Percentiles rank a stretch among this genome's conserved stretches.
Conservation (phyloP, 345 rosid genomes). For the Eutrema heterophyllum region DNA sequence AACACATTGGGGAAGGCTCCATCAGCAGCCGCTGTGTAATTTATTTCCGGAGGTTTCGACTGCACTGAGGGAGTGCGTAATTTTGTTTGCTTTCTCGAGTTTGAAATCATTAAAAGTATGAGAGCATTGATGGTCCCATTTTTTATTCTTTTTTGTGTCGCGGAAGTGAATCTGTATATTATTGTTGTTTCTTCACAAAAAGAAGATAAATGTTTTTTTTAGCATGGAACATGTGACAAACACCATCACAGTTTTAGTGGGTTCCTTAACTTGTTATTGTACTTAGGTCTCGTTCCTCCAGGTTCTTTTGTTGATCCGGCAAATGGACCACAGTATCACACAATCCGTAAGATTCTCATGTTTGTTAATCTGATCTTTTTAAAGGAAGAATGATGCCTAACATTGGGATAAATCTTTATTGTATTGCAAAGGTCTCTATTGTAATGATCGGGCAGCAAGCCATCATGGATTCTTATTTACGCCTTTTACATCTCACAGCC, state of each 20-base stretch:
- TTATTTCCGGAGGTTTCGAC: background rate
- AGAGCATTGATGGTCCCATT: background rate
- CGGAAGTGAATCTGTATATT: slow-evolving; percentile 11
- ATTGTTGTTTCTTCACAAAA: background rate
- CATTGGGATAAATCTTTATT: slow-evolving; percentile 4
- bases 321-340: slow-evolving; percentile 97
- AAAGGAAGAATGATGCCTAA: background rate
- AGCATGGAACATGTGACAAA: background rate
- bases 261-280: slow-evolving; percentile 52
- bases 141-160: background rate
- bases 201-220: background rate
- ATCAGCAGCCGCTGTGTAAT: slow-evolving; percentile 35
- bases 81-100: background rate
- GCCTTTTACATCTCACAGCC: slow-evolving; percentile 93
- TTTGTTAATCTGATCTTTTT: background rate
- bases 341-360: slow-evolving; percentile 62
- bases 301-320: slow-evolving; percentile 88
- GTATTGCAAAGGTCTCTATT: slow-evolving; percentile 78
- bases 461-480: slow-evolving; percentile 96
- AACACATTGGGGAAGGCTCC: slow-evolving; percentile 94
- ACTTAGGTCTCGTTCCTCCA: slow-evolving; percentile 86
- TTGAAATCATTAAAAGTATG: background rate
- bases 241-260: slow-evolving; percentile 13
- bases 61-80: background rate
- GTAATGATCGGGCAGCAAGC: slow-evolving; percentile 97